A percentile compares a stretch with the other conserved stretches of the same genome.
These are phyloP conservation scores for Pythium dissimile DNA, from an alignment of 352 stramenopile genomes.

Conservation along the genomic window DNA sequence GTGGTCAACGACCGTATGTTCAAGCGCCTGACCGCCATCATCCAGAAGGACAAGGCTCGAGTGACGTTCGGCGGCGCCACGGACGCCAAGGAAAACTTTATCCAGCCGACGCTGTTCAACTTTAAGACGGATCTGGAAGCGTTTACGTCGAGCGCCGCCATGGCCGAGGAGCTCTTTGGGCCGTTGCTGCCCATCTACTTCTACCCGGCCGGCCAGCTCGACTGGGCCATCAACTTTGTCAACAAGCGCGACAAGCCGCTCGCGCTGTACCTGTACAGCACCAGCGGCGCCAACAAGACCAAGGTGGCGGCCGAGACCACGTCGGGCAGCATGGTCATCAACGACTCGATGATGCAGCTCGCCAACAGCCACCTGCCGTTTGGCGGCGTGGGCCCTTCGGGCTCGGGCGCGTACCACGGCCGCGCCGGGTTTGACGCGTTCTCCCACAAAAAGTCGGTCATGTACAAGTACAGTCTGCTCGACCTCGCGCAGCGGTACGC, in stretches of 20 bases:
- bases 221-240: constrained; percentile 26
- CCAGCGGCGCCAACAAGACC: constrained; percentile 13
- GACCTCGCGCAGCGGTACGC: constrained; percentile 57
- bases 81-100: constrained; percentile 71
- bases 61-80: constrained; percentile 55
- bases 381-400: constrained; percentile 45
- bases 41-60: constrained; percentile 35
- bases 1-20: constrained; percentile 78
- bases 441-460: constrained; percentile 62
- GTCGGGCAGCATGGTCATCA: constrained; percentile 29
- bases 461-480: constrained; percentile 65
- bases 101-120: constrained; percentile 87
- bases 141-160: constrained; percentile 51
- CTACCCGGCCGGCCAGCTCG: constrained; percentile 32
- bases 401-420: constrained; percentile 84
- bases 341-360: constrained; percentile 32
- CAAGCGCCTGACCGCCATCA: constrained; percentile 31
- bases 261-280: constrained; percentile 29
- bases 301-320: constrained; percentile 21
- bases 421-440: constrained; percentile 75
- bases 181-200: constrained; percentile 92
- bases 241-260: constrained; percentile 26
- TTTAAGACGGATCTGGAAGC: constrained; percentile 54
- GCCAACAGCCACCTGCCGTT: constrained; percentile 29
- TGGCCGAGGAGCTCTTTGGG: constrained; percentile 95